Conservation (phyloP, 768 basidiomycete genomes). For the Megacollybia marginata region DNA sequence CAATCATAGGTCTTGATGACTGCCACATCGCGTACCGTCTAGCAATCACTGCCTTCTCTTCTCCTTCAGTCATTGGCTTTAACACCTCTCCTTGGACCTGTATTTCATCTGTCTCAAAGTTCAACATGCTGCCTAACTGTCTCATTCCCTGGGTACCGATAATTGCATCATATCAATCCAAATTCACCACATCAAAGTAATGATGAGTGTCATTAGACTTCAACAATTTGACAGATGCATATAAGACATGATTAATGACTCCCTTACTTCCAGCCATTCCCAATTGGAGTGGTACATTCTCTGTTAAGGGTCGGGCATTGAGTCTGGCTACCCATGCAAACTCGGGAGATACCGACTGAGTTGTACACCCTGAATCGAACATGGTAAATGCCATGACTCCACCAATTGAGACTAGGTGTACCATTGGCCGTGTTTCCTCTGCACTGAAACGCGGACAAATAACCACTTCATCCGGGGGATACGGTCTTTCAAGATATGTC, state of each 20-base stretch:
- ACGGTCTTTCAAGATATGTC: background rate
- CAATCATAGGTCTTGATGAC: too few species aligned
- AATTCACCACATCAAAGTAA: background rate
- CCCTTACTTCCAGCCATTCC: background rate
- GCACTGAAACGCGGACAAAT: too few species aligned
- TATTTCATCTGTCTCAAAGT: background rate
- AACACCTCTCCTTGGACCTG: background rate
- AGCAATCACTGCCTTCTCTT: background rate
- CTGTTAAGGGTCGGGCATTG: background rate
- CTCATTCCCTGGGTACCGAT: background rate
- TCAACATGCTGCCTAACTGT: background rate
- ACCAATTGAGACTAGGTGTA: background rate
- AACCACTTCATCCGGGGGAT: background rate
- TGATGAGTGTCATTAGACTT: background rate
- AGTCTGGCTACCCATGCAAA: background rate
- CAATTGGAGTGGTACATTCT: background rate
- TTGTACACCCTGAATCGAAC: background rate
- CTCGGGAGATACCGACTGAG: background rate
- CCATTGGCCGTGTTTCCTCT: background rate
- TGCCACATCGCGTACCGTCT: too few species aligned
- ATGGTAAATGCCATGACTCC: background rate
- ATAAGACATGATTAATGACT: background rate
- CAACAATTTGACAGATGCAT: background rate
- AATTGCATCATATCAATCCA: background rate
- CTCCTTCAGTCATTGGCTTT: background rate